Evolutionary conservation across 176 grass and related monocot genomes (phyloP), one percentile per base, ranked within the genome.

Genomic region (Aechmea fasciata): DNA sequence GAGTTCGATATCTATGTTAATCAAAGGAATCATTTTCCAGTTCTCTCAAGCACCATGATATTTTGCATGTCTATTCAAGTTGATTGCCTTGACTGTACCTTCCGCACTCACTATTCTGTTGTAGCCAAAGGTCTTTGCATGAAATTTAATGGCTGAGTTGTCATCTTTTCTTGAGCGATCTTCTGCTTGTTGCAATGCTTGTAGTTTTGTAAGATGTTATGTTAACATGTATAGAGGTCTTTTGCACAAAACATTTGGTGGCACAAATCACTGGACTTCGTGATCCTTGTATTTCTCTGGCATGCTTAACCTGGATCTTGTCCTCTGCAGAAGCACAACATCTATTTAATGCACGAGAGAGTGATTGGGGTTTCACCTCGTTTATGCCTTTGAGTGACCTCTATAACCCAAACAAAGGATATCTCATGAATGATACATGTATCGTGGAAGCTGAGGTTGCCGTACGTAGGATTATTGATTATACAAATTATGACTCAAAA

Each of bases 401-500:
- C 19, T 99, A 88, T 77, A 88, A 99, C 65, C 84, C 87, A 14
- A 90, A 72, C 73, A 92, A 84, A 80, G 95, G 95, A 68, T 99
- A 99, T 79, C 90, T 99, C 83, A 82, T 99, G 70, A 99, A 93
- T 81, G 95, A 99, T 83, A 88, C 87, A 50, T 90, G 87, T 79
- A 83, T 93, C 81, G 83, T 99, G 57, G 90, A 99, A 75, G 95
- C 95, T 11, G 95, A 99, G 81, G 90, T 94, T 84, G 87, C 77
- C 11, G 95, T 94, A 9, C 88, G 90, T 88, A 90, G 79, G 70
- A 72, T 94, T 73, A 87, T 88, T 77, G 95, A 99, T 69, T 99
- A 99, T 68, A 93, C 90, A 90, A 94, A 83, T 77, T 90, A 99
- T 71, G 95, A 94, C 75, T 99, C 95, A 28, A 99, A 99, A 83